These are phyloP conservation scores for Lodderomyces oxycetoniae DNA, from an alignment of 1,139 yeast genomes.

Conservation along the genomic window DNA sequence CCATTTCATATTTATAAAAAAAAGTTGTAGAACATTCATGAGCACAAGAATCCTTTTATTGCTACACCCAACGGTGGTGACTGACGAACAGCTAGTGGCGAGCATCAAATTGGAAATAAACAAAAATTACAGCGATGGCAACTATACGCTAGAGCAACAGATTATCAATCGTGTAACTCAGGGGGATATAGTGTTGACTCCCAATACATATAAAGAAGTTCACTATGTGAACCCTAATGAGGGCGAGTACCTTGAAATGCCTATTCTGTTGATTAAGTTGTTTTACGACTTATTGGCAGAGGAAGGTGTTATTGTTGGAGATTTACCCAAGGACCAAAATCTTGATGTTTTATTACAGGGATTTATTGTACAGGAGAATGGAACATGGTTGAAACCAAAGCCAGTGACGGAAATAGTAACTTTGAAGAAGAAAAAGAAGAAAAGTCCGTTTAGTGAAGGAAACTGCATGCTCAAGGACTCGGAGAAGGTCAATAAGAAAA, in stretches of 20 bases:
- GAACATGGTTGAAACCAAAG: slow-evolving; percentile 44
- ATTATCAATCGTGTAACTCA: slow-evolving; percentile 67
- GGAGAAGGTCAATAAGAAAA: slow-evolving; percentile 9
- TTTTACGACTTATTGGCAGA: slow-evolving; percentile 38
- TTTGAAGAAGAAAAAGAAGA: slow-evolving; percentile 8
- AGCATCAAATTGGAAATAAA: slow-evolving; percentile 25
- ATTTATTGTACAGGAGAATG: slow-evolving; percentile 39
- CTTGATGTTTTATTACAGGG: slow-evolving; percentile 64
- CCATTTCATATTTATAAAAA: background rate
- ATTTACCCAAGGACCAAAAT: slow-evolving; percentile 45
- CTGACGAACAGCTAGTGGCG: slow-evolving; percentile 49
- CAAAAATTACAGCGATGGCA: slow-evolving; percentile 15
- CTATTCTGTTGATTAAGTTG: slow-evolving; percentile 37
- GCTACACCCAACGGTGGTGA: slow-evolving; percentile 70
- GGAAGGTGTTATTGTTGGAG: slow-evolving; percentile 53
- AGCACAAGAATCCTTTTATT: slow-evolving; percentile 30
- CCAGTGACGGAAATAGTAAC: slow-evolving; percentile 22
- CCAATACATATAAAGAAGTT: slow-evolving; percentile 44
- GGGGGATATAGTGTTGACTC: slow-evolving; percentile 46
- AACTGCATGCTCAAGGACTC: slow-evolving; percentile 1
- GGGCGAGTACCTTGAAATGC: slow-evolving; percentile 31
- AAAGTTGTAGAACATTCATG: slow-evolving; percentile 1
- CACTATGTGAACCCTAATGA: slow-evolving; percentile 57
- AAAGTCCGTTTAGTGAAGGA: background rate
- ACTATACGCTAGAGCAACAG: slow-evolving; percentile 40